Conservation (phyloP, 768 basidiomycete genomes). For the Suillus bovinus region DNA sequence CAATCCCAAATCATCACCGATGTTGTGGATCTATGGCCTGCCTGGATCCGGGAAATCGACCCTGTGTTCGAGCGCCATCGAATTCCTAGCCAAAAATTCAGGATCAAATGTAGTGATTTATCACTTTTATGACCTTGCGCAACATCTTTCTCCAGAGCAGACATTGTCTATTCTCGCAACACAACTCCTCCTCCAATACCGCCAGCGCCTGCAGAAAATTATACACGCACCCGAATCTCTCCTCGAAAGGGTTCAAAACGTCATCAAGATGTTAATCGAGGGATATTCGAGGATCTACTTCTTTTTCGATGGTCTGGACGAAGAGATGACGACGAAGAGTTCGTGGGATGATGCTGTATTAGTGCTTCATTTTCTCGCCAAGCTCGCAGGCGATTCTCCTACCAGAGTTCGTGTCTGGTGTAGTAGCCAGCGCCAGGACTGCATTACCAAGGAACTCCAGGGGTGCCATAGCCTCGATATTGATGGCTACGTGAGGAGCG, state of each 20-base stretch:
- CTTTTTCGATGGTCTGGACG: slow-evolving; percentile 31
- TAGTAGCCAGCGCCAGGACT: slow-evolving; percentile 20
- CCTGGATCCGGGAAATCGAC: slow-evolving; percentile 3
- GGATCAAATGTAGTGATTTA: neutral
- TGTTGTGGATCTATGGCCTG: neutral
- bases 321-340: slow-evolving; percentile 17
- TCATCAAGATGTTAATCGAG: slow-evolving; percentile 19
- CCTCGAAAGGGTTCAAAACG: slow-evolving; percentile 15
- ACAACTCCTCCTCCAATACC: too few relatives aligned
- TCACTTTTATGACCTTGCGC: slow-evolving; percentile 2
- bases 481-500: too few relatives aligned
- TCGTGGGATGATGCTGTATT: slow-evolving; percentile 18
- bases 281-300: slow-evolving; percentile 18
- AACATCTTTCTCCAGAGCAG: neutral
- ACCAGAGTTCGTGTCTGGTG: slow-evolving; percentile 26
- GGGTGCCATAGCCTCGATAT: too few relatives aligned
- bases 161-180: too few relatives aligned
- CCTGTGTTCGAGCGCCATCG: neutral
- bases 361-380: slow-evolving; percentile 17
- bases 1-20: neutral
- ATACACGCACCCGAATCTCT: neutral
- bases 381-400: slow-evolving; percentile 14
- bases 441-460: slow-evolving; percentile 11
- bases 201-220: too few relatives aligned
- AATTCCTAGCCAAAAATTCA: neutral